Percentiles rank a stretch among this genome's conserved stretches.
Conservation (phyloP, 2,329 filamentous ascomycete genomes). For the Pyrenophora graminea region DNA sequence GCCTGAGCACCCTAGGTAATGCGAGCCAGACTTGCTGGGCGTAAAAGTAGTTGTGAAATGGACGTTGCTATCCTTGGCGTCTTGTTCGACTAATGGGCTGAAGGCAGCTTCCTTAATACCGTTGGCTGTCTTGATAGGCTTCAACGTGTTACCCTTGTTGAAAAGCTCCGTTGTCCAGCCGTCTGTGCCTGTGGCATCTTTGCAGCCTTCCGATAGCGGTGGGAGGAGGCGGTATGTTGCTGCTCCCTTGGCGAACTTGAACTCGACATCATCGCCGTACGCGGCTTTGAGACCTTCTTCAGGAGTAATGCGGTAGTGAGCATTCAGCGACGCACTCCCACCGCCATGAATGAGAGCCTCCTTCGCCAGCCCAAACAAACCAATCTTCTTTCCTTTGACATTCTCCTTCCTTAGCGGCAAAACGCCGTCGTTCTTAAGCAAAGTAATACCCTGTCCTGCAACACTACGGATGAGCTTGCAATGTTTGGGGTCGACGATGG, state of each 20-base stretch:
- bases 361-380: conserved; percentile 72
- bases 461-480: conserved; percentile 66
- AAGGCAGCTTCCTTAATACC: conserved; percentile 33
- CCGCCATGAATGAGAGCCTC: conserved; percentile 43
- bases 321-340: conserved; percentile 36
- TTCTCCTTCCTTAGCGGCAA: conserved; percentile 68
- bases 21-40: conserved; percentile 31
- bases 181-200: conserved; percentile 30
- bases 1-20: conserved; percentile 42
- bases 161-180: conserved; percentile 42
- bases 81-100: conserved; percentile 28
- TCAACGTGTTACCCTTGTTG: conserved; percentile 26
- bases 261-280: conserved; percentile 36
- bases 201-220: conserved; percentile 33
- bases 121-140: conserved; percentile 28
- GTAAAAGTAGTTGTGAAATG: conserved; percentile 30
- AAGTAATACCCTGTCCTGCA: conserved; percentile 69
- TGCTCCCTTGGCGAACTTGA: conserved; percentile 41
- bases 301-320: conserved; percentile 34
- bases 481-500: conserved; percentile 66
- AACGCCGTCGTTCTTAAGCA: conserved; percentile 72
- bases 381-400: conserved; percentile 59
- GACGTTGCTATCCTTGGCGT: conserved; percentile 32
- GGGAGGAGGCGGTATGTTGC: conserved; percentile 43
- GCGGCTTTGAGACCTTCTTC: conserved; percentile 32